These are phyloP conservation scores for Leccinum ochraceum DNA, from an alignment of 768 basidiomycete species.

Conservation along the genomic window DNA sequence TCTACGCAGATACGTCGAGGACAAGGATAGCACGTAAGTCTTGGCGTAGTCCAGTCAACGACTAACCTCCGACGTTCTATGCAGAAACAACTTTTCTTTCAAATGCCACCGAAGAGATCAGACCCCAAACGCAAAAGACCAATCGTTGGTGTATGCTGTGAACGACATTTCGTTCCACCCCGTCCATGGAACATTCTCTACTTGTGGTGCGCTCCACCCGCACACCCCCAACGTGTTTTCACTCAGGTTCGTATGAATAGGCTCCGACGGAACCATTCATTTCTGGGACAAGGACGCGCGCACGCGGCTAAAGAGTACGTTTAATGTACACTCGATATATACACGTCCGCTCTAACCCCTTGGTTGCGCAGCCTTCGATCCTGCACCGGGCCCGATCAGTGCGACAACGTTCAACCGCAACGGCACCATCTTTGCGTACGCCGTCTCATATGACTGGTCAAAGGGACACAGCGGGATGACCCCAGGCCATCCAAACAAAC, in stretches of 20 bases:
- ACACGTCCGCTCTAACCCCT: slow-evolving; percentile 2
- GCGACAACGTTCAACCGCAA: slow-evolving; percentile 85
- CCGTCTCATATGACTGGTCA: slow-evolving; percentile 92
- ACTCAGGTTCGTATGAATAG: slow-evolving; percentile 35
- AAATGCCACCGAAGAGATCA: slow-evolving; percentile 73
- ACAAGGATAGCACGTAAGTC: slow-evolving; percentile 72
- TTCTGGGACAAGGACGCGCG: slow-evolving; percentile 96
- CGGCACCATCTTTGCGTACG: slow-evolving; percentile 88
- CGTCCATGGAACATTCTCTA: slow-evolving; percentile 82
- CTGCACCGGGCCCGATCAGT: slow-evolving; percentile 73
- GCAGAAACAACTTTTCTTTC: slow-evolving; percentile 83
- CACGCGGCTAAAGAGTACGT: slow-evolving; percentile 83
- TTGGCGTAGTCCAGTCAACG: not conserved
- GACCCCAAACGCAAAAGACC: slow-evolving; percentile 57
- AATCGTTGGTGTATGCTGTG: slow-evolving; percentile 75
- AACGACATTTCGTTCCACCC: slow-evolving; percentile 89
- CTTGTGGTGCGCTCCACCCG: slow-evolving; percentile 53
- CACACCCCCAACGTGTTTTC: slow-evolving; percentile 21
- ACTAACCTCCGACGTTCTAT: slow-evolving; percentile 1
- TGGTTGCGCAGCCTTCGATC: slow-evolving; percentile 62
- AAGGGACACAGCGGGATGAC: slow-evolving; percentile 90
- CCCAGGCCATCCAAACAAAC: slow-evolving; percentile 65
- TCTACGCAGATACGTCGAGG: slow-evolving; percentile 72
- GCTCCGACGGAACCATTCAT: slow-evolving; percentile 84
- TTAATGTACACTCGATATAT: not conserved